Conservation (phyloP, 1,284 basidiomycete genomes). For the Porogramme epimiltina region DNA sequence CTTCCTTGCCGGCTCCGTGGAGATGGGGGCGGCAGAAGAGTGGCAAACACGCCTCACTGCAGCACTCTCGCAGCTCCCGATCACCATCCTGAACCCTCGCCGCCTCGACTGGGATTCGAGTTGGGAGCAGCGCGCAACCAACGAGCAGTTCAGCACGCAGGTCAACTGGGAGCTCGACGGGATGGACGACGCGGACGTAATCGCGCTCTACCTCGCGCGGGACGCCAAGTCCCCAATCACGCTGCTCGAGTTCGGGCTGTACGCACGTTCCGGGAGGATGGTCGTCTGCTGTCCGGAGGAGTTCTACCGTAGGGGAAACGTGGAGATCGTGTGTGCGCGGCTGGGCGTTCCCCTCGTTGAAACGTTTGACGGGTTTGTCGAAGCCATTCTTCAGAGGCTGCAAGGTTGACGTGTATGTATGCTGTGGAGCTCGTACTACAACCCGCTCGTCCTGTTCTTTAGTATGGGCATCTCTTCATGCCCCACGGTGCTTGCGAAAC, state of each 20-base stretch:
- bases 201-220: constrained; percentile 5
- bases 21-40: not conserved
- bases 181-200: constrained; percentile 1
- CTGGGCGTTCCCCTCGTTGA: not conserved
- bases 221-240: constrained; percentile 3
- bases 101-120: constrained; percentile 1
- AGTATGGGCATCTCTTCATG: too few species aligned
- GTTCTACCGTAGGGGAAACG: constrained; percentile 4
- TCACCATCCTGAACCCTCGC: constrained; percentile 8
- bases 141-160: constrained; percentile 3
- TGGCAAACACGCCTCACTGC: constrained; percentile 3
- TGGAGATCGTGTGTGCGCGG: constrained; percentile 6
- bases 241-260: constrained; percentile 12
- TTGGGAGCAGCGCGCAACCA: constrained; percentile 1
- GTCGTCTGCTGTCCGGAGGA: constrained; percentile 6
- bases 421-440: too few species aligned
- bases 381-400: not conserved
- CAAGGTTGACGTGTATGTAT: too few species aligned
- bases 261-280: not conserved
- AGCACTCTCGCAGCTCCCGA: not conserved
- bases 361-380: not conserved
- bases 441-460: too few species aligned
- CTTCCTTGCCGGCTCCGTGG: constrained; percentile 12
- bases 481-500: too few species aligned
- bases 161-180: constrained; percentile 9